Evolutionary conservation across 2,329 filamentous ascomycete species (phyloP).

Genomic region (Aspergillus piperis): DNA sequence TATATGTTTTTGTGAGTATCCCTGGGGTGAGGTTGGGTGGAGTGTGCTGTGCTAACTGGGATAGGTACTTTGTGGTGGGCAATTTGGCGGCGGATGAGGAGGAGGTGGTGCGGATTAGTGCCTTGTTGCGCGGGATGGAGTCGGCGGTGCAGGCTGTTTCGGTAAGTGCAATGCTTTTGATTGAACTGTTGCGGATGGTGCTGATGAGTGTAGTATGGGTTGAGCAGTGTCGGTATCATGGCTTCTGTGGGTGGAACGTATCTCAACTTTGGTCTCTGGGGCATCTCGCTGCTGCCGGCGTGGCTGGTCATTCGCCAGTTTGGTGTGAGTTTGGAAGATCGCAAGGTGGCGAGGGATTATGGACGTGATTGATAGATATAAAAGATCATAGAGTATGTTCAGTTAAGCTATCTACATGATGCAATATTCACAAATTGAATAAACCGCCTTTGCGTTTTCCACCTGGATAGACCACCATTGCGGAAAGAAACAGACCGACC

Average conservation of each 20-base stretch:
- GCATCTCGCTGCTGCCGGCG: slow-evolving; percentile 61
- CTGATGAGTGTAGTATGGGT: slow-evolving; percentile 56
- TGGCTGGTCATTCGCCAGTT: slow-evolving; percentile 66
- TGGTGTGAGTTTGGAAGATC: slow-evolving; percentile 42
- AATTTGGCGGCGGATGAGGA: slow-evolving; percentile 63
- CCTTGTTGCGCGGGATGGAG: slow-evolving; percentile 68
- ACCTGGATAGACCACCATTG: slow-evolving; percentile 48
- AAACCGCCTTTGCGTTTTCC: slow-evolving; percentile 48
- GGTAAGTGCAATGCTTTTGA: slow-evolving; percentile 38
- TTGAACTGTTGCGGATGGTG: not conserved
- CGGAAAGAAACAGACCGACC: slow-evolving; percentile 48
- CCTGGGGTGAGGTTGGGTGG: not conserved
- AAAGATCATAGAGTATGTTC: not conserved
- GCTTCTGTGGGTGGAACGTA: slow-evolving; percentile 68
- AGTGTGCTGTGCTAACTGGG: not conserved
- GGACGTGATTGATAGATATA: not conserved
- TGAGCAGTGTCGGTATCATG: slow-evolving; percentile 63
- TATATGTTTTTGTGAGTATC: slow-evolving; percentile 66
- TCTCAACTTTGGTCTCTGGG: slow-evolving; percentile 71
- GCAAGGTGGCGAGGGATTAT: slow-evolving; percentile 27
- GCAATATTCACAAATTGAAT: slow-evolving; percentile 28
- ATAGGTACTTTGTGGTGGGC: slow-evolving; percentile 68
- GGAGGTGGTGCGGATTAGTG: slow-evolving; percentile 68
- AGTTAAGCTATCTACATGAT: not conserved
- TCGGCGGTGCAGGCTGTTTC: slow-evolving; percentile 72